These are phyloP conservation scores for Russula lepida DNA, from an alignment of 768 basidiomycete species.

Conservation along the genomic window DNA sequence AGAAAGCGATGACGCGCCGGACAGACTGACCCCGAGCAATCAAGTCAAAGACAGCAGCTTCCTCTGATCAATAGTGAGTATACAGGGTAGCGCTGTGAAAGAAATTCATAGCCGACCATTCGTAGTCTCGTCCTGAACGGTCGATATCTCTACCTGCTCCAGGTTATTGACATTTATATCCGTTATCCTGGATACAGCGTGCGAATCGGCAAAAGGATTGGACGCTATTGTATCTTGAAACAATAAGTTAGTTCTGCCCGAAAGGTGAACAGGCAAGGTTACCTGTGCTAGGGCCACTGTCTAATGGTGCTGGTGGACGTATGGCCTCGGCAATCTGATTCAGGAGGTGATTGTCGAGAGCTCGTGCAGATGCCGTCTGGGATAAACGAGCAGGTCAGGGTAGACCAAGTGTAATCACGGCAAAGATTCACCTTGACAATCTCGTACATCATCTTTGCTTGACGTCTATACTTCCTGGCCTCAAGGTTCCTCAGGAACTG, in stretches of 20 bases:
- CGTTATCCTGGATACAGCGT: neutral
- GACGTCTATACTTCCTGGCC: neutral
- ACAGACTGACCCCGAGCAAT: neutral
- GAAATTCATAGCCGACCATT: neutral
- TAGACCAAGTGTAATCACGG: neutral
- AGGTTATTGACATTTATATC: neutral
- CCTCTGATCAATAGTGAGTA: neutral
- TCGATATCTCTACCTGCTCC: neutral
- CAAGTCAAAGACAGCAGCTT: neutral
- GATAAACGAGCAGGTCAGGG: neutral
- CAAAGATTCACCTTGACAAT: neutral
- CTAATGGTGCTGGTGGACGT: neutral
- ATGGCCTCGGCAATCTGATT: neutral
- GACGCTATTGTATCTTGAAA: too few relatives aligned
- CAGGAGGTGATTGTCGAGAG: neutral
- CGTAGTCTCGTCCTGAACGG: neutral
- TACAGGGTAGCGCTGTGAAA: neutral
- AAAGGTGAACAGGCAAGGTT: neutral
- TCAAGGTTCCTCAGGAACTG: neutral
- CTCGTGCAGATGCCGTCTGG: neutral
- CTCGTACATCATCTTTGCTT: neutral
- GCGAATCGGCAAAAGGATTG: neutral
- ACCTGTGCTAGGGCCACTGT: neutral
- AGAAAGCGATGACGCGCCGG: neutral
- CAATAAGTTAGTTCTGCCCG: neutral